Conservation (phyloP, 208 protist genomes). For the Tritrichomonas foetus region DNA sequence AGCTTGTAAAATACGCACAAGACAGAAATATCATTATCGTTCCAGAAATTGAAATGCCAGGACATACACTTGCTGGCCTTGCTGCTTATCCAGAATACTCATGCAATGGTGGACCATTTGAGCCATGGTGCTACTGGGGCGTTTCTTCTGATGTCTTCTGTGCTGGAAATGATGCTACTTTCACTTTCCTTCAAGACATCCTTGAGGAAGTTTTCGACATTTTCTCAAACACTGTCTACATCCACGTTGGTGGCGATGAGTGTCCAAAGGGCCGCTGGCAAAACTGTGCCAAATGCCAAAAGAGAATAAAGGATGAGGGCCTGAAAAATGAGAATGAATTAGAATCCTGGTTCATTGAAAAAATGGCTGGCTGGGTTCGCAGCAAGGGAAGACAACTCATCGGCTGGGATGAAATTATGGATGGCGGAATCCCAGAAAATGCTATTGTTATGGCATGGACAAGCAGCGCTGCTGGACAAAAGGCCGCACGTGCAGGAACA, state of each 20-base stretch:
- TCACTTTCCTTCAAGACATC: not conserved
- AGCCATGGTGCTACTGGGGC: not conserved
- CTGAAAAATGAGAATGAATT: not conserved
- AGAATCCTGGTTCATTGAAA: not conserved
- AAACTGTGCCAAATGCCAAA: not conserved
- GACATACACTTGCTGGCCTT: not conserved
- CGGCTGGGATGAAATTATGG: constrained; percentile 29
- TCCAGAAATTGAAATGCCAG: constrained; percentile 33
- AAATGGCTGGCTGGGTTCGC: not conserved
- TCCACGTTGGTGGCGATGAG: not conserved
- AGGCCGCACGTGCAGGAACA: not conserved
- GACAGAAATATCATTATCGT: not conserved
- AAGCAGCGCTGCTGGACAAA: not conserved
- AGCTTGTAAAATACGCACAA: not conserved
- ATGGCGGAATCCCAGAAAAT: not conserved
- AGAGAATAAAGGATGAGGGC: not conserved
- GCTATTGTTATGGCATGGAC: not conserved
- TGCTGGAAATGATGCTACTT: not conserved
- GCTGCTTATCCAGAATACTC: not conserved
- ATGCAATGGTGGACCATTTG: not conserved
- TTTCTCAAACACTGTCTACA: not conserved
- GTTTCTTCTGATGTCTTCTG: not conserved
- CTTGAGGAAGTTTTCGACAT: not conserved
- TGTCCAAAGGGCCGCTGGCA: not conserved
- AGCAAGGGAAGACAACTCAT: not conserved